These are phyloP conservation scores for Nepenthes mirabilis DNA, from an alignment of 148 eudicot species.

Conservation along the genomic window DNA sequence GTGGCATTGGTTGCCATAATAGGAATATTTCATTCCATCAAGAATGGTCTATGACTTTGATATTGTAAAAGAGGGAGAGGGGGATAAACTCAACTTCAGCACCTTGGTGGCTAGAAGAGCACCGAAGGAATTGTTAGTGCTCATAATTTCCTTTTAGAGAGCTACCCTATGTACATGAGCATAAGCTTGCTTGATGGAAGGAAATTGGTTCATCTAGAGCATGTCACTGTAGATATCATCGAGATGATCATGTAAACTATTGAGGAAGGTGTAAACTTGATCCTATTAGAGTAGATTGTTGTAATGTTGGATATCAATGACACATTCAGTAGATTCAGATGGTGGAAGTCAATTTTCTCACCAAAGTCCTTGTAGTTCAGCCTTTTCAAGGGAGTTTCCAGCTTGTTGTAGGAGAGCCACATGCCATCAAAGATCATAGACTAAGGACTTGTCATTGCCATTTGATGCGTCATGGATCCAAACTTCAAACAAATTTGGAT, in stretches of 20 bases:
- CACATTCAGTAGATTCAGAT: neutral
- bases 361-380: conserved; percentile 3
- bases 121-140: too few relatives aligned
- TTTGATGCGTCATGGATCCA: neutral
- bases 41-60: neutral
- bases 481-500: too few relatives aligned
- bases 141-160: too few relatives aligned
- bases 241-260: conserved; percentile 4
- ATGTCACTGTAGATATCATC: conserved; percentile 5
- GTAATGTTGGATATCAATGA: conserved; percentile 2
- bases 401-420: neutral
- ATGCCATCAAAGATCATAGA: conserved; percentile 1
- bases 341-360: neutral
- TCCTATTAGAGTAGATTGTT: conserved; percentile 3
- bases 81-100: neutral
- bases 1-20: neutral
- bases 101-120: too few relatives aligned
- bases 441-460: conserved; percentile 3
- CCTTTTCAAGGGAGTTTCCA: neutral
- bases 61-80: neutral
- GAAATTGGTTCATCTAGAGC: conserved; percentile 1
- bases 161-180: conserved; percentile 3
- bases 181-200: conserved; percentile 3
- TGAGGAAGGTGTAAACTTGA: conserved; percentile 1
- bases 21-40: too few relatives aligned